phyloP scores from a whole-genome alignment of 2,329 filamentous ascomycete species.

The Delphinella strobiligena region DNA sequence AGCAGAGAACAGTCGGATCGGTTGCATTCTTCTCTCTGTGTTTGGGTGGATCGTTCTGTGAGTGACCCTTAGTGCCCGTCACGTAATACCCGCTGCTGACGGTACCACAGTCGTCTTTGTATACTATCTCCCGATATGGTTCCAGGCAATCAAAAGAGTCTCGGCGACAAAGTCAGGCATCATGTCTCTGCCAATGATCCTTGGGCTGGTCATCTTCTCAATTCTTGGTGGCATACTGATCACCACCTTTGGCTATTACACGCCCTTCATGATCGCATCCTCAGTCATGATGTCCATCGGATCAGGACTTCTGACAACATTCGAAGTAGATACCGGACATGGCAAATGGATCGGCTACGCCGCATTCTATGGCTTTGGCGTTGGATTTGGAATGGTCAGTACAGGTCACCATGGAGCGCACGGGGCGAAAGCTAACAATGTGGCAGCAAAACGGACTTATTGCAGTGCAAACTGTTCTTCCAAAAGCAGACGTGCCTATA shows the following conservation, averaged over 20 bases:
- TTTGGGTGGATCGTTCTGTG: constrained; percentile 31
- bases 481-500: constrained; percentile 31
- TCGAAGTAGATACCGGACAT: constrained; percentile 26
- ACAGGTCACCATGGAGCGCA: constrained; percentile 21
- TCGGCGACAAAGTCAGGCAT: constrained; percentile 37
- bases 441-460: constrained; percentile 31
- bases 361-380: constrained; percentile 27
- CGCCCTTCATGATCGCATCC: constrained; percentile 33
- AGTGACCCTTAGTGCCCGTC: neutral
- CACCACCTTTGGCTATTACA: constrained; percentile 36
- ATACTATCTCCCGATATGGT: constrained; percentile 37
- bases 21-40: constrained; percentile 29
- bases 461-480: constrained; percentile 34
- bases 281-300: constrained; percentile 34
- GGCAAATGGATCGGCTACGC: constrained; percentile 29
- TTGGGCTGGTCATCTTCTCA: constrained; percentile 34
- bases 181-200: constrained; percentile 36
- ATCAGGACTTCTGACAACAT: constrained; percentile 33
- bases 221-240: constrained; percentile 28
- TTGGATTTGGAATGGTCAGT: constrained; percentile 27
- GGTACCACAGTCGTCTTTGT: constrained; percentile 23
- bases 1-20: constrained; percentile 29
- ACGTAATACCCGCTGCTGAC: too few species aligned
- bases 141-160: constrained; percentile 37
- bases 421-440: constrained; percentile 17